Evolutionary conservation across 306 rosid genomes (phyloP), one percentile per base, ranked within the genome.

Genomic region (Glycyrrhiza uralensis): DNA sequence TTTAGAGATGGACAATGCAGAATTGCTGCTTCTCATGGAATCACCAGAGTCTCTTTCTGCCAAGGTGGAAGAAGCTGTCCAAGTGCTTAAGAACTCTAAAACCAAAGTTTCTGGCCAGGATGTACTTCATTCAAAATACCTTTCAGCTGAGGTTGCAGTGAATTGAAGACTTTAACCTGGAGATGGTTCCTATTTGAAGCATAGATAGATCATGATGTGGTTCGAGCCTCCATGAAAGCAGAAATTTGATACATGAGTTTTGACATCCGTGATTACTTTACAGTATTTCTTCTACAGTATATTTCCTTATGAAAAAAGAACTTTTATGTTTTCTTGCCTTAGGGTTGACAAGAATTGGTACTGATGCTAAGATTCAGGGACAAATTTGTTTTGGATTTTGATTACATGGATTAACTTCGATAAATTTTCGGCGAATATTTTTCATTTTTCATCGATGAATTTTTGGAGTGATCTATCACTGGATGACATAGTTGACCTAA

Each of bases 1-100:
- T 55, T 78, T 90, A 87, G 97, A 93, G 81, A 90, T 93, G 98
- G 93, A 93, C 86, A 88, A 81, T 78, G 83, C 85, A 20, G 97
- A 93, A 79, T 69, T 88, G 87, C 83, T 92, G 74, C 86, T 80
- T 46, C 86, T 92, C 71, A 72, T 90, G 84, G 92, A 86, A 79
- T 92, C 98, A 28, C 95, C 96, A 0, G 96, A 86, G 52, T 82
- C 89, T 57, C 89, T 92, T 72, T 66, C 83, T 46, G 83, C 85
- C 29, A 92, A 92, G 87, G 90, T 90, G 55, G 92, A 84, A 47
- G 98, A 92, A 76, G 98, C 95, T 72, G 89, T 81, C 83, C 81
- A 83, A 54, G 96, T 90, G 81, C 92, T 92, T n/a, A 83, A 83
- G 81, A 76, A 80, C 70, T 85, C 97, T 9, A 81, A 80, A 71